Base-by-base conservation (phyloP, 2,329 filamentous ascomycete species). In the Colletotrichum cuscutae region DNA sequence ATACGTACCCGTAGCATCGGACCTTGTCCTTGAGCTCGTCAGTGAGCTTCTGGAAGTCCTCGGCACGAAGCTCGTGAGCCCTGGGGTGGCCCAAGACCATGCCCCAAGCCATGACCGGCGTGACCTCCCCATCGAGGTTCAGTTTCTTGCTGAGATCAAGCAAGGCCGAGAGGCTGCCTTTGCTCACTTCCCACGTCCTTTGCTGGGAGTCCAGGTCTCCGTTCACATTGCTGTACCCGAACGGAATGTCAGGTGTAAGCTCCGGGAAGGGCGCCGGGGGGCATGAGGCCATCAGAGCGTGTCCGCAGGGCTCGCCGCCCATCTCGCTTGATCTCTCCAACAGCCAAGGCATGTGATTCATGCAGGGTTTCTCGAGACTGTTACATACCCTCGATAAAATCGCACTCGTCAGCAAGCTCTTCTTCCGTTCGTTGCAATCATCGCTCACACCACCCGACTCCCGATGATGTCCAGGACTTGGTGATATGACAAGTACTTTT, bases 21-120 rank as follows among this genome's bases (percentile, higher is more conserved):
- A 98, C 91, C 84, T 98, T 98, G 69, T 89, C 88, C 77, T 90
- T 86, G 69, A 98, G 86, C 71, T 95, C 93, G 63, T 92, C 91
- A 63, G 93, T 91, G 76, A 98, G 86, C 74, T 86, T 88, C 77
- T 89, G 86, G 76, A 98, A 90, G 78, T 98, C 95, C 52, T 90
- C 88, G 64, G 84, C 82, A 19, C 86, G 90, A 76, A 98, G 83
- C 76, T 93, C 90, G 5, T 80, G 80, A 75, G 95, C 91, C 74
- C 92, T 87, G 49, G 93, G 90, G 81, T 97, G 92, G 58, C 87
- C 88, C 74, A 95, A 85, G 62, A 98, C 88, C 83, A 94, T 93
- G 62, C 94, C 93, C 91, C 97, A 96, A 0, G 95, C 95, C 94
- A 97, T 97, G 76, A 98, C 94, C 0, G 97, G 97, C 22, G 96